phyloP scores from a whole-genome alignment of 73 alveolate genomes.

The Diophrys appendiculata region DNA sequence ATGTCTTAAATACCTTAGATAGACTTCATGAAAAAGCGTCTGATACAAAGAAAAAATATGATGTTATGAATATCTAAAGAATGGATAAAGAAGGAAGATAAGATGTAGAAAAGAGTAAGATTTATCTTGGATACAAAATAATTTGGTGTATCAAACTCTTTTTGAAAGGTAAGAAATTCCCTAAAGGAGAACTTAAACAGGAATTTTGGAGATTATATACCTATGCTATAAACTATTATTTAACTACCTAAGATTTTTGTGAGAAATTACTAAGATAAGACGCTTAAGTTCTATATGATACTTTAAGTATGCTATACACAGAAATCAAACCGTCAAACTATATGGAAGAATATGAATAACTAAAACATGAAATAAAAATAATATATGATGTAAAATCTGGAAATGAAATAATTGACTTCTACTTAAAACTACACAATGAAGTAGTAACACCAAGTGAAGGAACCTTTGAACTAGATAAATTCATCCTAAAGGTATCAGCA shows the following conservation, averaged over 20 bases:
- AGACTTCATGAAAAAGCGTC: background rate
- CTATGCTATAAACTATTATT: constrained; percentile 23
- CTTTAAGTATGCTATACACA: background rate
- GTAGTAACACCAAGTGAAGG: background rate
- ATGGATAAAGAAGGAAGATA: constrained; percentile 15
- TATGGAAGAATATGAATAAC: background rate
- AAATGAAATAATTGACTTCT: background rate
- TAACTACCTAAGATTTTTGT: constrained; percentile 1
- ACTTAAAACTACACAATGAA: background rate
- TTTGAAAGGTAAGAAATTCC: constrained; percentile 55
- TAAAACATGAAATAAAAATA: too few relatives aligned
- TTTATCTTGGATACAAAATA: constrained; percentile 52
- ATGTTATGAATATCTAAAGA: constrained; percentile 2
- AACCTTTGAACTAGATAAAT: background rate
- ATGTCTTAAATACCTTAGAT: background rate
- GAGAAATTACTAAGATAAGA: constrained; percentile 22
- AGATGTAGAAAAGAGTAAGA: constrained; percentile 9
- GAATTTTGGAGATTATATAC: constrained; percentile 29
- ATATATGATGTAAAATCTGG: too few relatives aligned
- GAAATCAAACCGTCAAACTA: background rate
- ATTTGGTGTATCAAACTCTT: constrained; percentile 55
- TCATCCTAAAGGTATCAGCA: background rate
- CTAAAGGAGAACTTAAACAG: constrained; percentile 33
- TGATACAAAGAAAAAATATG: background rate
- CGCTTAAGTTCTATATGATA: constrained; percentile 13